phyloP scores from a whole-genome alignment of 305 asterid genomes.

The Fraxinus velutina region DNA sequence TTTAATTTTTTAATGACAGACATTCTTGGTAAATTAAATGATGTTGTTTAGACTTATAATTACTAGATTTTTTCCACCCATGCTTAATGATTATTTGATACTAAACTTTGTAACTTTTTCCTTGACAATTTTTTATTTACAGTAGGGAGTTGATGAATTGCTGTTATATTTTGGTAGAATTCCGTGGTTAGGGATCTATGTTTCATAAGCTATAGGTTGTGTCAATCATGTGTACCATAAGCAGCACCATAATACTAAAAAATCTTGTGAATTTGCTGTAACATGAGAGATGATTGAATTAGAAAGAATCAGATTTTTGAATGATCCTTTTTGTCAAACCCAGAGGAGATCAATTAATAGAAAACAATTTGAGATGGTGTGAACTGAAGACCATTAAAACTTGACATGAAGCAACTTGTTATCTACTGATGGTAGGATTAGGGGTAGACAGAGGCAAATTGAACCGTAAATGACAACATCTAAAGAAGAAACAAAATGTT shows the following conservation, averaged over 20 bases:
- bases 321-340: background rate
- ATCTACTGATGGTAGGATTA: background rate
- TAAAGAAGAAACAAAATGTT: background rate
- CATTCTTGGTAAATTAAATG: background rate
- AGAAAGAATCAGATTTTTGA: background rate
- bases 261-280: background rate
- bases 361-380: background rate
- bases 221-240: background rate
- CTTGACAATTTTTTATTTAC: background rate
- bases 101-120: background rate
- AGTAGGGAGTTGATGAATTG: background rate
- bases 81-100: background rate
- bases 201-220: background rate
- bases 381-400: background rate
- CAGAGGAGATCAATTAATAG: background rate
- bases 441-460: background rate
- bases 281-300: background rate
- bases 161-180: background rate
- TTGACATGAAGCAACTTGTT: background rate
- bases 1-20: background rate
- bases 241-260: background rate
- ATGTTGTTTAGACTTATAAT: background rate
- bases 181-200: background rate
- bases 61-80: background rate
- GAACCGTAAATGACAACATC: background rate